Evolutionary conservation across 2,329 filamentous ascomycete genomes (phyloP), one percentile per base, ranked within the genome.

Genomic region (Beauveria varroae): DNA sequence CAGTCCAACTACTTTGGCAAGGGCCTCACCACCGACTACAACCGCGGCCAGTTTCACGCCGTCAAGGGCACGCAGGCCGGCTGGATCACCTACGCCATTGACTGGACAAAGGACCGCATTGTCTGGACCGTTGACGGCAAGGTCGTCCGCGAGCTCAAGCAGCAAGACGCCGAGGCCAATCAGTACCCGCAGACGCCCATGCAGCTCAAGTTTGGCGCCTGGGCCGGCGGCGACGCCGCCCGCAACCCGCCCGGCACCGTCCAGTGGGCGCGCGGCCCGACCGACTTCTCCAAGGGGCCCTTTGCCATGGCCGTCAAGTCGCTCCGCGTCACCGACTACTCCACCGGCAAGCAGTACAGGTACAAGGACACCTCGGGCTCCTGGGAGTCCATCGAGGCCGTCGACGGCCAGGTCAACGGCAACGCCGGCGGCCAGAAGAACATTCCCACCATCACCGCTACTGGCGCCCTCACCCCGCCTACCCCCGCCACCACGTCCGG

Each of bases 1-100:
- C 95, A 99, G 76, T 89, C 87, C 67, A 99, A 99, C 76, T 99
- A 96, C 77, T 99, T 99, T 68, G 91, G 92, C 73, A 96, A 98
- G 75, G 95, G 93, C 58, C 82, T 90, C 67, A 93, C 91, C 0
- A 87, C 83, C 34, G 83, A 83, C n/a, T 96, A 93, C 79, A 91
- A 96, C 76, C 89, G 95, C 61, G 93, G 91, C 64, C 87, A 89
- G 62, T 93, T 91, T 73, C 90, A 96, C 73, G 76, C 84, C 5
- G 73, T 77, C 78, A 79, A 64, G 76, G 83, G 82, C 68, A 95
- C 89, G 65, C 92, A 96, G 72, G 79, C 79, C 55, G 74, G 81
- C 41, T 97, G 89, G 74, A 87, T 93, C 74, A 97, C 86, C 10
- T 99, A 98, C 77, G 87, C 88, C 3, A 79, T 98, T 68, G 92